These are phyloP conservation scores for Brachypodium distachyon DNA, from an alignment of 202 grass and related monocot species.

Conservation along the genomic window DNA sequence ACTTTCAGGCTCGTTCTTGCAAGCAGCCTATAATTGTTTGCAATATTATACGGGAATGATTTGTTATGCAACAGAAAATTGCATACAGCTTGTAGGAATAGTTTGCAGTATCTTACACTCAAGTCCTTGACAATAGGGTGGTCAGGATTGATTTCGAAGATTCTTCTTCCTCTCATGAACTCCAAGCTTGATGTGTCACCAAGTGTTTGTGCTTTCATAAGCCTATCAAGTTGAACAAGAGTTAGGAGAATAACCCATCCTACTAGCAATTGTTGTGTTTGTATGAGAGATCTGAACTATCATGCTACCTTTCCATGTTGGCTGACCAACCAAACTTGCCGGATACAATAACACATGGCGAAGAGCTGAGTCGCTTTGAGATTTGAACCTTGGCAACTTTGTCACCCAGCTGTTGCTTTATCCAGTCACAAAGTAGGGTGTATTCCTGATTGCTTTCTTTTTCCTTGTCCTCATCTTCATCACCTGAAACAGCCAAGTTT, in stretches of 20 bases:
- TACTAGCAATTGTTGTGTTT: not conserved
- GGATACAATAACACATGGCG: slow-evolving; percentile 92
- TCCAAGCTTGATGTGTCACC: slow-evolving; percentile 87
- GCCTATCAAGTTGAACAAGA: slow-evolving; percentile 29
- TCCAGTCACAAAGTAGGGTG: slow-evolving; percentile 79
- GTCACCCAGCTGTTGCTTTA: slow-evolving; percentile 88
- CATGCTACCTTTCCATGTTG: slow-evolving; percentile 65
- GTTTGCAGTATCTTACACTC: slow-evolving; percentile 42
- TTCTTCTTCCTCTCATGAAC: slow-evolving; percentile 92
- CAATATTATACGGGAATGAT: not conserved
- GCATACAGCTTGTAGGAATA: not conserved
- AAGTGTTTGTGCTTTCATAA: slow-evolving; percentile 96
- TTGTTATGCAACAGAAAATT: not conserved
- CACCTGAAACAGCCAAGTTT: slow-evolving; percentile 29
- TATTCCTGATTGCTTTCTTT: slow-evolving; percentile 79
- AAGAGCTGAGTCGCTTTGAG: slow-evolving; percentile 76
- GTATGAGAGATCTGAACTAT: not conserved
- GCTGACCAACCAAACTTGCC: slow-evolving; percentile 98
- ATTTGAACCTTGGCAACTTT: slow-evolving; percentile 94
- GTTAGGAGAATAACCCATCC: not conserved
- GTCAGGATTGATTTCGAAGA: slow-evolving; percentile 86
- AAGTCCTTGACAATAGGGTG: slow-evolving; percentile 90
- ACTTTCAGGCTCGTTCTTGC: slow-evolving; percentile 74
- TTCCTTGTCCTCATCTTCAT: slow-evolving; percentile 55
- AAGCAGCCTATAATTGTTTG: slow-evolving; percentile 35